Conservation (phyloP, 176 grass and related monocot species). For the Triticum turgidum region DNA sequence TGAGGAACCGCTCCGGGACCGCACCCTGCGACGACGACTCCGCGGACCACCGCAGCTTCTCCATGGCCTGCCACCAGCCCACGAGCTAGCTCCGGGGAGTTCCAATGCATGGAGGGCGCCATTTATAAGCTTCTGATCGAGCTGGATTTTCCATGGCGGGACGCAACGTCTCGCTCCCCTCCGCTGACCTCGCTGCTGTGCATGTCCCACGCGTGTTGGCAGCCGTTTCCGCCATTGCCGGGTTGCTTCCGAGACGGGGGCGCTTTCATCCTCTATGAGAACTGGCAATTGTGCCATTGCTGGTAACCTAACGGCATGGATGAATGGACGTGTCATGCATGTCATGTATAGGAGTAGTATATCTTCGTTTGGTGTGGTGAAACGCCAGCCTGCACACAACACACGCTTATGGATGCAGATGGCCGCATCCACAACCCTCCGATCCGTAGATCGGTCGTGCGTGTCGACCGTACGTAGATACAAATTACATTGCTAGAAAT, state of each 20-base stretch:
- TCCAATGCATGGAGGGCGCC: not conserved
- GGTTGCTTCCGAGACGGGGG: not conserved
- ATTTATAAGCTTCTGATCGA: not conserved
- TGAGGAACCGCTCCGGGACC: constrained; percentile 53
- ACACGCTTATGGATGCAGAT: too few relatives aligned
- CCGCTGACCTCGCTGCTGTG: not conserved
- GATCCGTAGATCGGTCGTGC: too few relatives aligned
- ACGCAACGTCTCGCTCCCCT: not conserved
- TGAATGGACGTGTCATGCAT: not conserved
- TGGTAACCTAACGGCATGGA: not conserved
- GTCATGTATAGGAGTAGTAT: too few relatives aligned
- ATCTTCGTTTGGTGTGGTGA: not conserved
- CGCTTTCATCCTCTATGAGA: not conserved
- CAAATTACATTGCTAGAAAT: too few relatives aligned
- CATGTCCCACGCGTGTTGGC: not conserved
- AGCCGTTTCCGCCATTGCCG: not conserved
- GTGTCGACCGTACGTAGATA: too few relatives aligned
- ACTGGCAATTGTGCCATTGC: not conserved
- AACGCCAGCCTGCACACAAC: too few relatives aligned
- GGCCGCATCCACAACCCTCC: too few relatives aligned
- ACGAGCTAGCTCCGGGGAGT: not conserved
- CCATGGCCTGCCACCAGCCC: constrained; percentile 22
- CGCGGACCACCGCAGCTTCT: constrained; percentile 39
- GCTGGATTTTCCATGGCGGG: not conserved
- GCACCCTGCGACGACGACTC: not conserved